Evolutionary conservation across 2,329 filamentous ascomycete genomes (phyloP).

Genomic region (Eurotiales sp.): DNA sequence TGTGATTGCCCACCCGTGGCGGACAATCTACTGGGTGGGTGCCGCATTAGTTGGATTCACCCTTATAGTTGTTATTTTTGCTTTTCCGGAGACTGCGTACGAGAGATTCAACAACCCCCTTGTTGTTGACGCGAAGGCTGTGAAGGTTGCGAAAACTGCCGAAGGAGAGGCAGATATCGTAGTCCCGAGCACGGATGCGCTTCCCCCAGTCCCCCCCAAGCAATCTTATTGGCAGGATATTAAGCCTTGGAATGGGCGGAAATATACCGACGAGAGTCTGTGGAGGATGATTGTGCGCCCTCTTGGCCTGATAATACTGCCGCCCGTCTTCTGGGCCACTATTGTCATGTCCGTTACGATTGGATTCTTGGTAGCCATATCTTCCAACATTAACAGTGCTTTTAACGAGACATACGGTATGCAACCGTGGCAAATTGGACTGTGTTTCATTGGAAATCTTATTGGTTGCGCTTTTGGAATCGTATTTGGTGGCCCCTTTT

Average conservation of each 20-base stretch:
- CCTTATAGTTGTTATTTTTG: slow-evolving; percentile 50
- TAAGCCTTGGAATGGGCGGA: slow-evolving; percentile 32
- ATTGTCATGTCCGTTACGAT: slow-evolving; percentile 54
- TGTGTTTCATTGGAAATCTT: slow-evolving; percentile 50
- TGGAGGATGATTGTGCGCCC: slow-evolving; percentile 50
- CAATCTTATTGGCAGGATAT: slow-evolving; percentile 28
- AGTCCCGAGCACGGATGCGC: too few relatives aligned
- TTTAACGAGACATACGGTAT: slow-evolving; percentile 23
- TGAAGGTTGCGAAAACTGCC: too few relatives aligned
- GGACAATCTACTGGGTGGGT: too few relatives aligned
- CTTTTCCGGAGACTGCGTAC: slow-evolving; percentile 55
- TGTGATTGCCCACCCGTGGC: too few relatives aligned
- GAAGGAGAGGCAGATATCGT: too few relatives aligned
- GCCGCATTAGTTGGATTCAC: too few relatives aligned
- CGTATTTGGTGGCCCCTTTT: slow-evolving; percentile 45
- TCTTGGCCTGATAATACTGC: slow-evolving; percentile 48
- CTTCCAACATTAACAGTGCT: slow-evolving; percentile 28
- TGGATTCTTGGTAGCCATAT: slow-evolving; percentile 47
- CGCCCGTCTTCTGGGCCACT: slow-evolving; percentile 54
- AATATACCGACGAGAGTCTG: slow-evolving; percentile 44
- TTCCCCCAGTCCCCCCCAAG: slow-evolving; percentile 16
- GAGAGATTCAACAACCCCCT: slow-evolving; percentile 24
- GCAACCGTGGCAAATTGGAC: slow-evolving; percentile 34
- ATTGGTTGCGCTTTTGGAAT: slow-evolving; percentile 49
- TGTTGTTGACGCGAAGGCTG: too few relatives aligned